These are phyloP conservation scores for Buxus sempervirens DNA, from an alignment of 164 flowering plant species.

Conservation along the genomic window DNA sequence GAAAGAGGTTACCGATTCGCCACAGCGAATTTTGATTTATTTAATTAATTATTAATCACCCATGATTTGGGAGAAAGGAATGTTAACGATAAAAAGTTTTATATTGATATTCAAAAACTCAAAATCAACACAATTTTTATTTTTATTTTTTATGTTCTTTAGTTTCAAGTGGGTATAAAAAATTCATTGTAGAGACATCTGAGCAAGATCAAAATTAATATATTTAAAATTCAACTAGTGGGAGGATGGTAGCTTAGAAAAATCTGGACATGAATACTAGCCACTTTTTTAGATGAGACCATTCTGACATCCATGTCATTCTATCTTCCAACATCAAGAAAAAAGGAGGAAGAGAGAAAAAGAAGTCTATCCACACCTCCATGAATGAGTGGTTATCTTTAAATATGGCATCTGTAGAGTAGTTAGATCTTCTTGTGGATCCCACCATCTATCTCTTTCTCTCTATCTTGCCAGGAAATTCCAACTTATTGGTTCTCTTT, in stretches of 20 bases:
- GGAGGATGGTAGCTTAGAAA: background rate
- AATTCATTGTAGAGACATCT: no score
- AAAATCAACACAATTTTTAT: no score
- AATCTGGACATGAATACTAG: conserved; percentile 1
- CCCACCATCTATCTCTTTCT: conserved; percentile 1
- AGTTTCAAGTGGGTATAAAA: no score
- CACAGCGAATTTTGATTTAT: no score
- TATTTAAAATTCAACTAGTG: no score
- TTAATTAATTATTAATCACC: no score
- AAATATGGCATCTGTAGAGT: conserved; percentile 12
- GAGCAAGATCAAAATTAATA: no score
- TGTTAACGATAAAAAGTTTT: no score
- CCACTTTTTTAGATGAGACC: conserved; percentile 6
- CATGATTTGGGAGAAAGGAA: no score
- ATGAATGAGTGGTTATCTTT: conserved; percentile 7
- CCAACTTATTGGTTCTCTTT: background rate
- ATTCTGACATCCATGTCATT: conserved; percentile 13
- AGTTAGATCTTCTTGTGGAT: conserved; percentile 1
- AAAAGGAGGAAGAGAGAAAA: background rate
- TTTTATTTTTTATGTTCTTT: no score
- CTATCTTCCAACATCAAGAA: conserved; percentile 11
- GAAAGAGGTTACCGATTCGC: no score
- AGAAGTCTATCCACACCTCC: background rate
- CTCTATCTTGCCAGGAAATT: background rate
- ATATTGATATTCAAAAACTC: no score